Conservation (phyloP, 1,284 basidiomycete species). For the Papiliotrema laurentii region DNA sequence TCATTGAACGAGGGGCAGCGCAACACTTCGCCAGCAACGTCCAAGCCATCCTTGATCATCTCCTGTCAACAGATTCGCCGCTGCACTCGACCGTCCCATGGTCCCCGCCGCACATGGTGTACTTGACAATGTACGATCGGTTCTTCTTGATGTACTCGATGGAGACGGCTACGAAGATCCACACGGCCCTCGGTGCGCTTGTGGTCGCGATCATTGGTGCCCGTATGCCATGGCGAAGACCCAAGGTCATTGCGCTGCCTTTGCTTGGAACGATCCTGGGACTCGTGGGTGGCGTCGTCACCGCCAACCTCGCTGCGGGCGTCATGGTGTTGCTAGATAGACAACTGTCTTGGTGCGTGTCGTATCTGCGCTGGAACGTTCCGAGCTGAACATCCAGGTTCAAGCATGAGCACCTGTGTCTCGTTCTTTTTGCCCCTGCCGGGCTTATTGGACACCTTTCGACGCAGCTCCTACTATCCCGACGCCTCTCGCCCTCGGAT, state of each 20-base stretch:
- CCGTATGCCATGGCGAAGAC: constrained; percentile 34
- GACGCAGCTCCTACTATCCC: constrained; percentile 27
- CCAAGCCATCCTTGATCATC: constrained; percentile 71
- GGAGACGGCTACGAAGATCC: constrained; percentile 64
- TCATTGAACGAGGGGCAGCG: constrained; percentile 35
- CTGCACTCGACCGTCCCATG: constrained; percentile 26
- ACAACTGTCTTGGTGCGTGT: constrained; percentile 44
- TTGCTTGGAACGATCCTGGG: constrained; percentile 53
- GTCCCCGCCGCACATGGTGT: constrained; percentile 53
- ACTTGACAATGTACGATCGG: constrained; percentile 65
- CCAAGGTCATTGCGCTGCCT: constrained; percentile 50
- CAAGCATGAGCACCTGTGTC: constrained; percentile 63
- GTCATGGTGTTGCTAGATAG: constrained; percentile 67
- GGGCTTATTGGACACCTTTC: constrained; percentile 50
- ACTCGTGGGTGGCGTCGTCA: constrained; percentile 52
- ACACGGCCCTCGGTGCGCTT: constrained; percentile 52
- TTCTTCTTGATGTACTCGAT: constrained; percentile 70
- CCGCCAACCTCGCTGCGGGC: constrained; percentile 68
- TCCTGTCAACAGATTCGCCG: constrained; percentile 54
- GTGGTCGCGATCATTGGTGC: constrained; percentile 49
- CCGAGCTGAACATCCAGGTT: constrained; percentile 64
- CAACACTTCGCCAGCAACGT: constrained; percentile 92
- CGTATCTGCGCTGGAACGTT: constrained; percentile 7
- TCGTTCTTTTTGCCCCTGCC: constrained; percentile 74
- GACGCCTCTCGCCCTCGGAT: constrained; percentile 22